phyloP scores from a whole-genome alignment of 495 filamentous ascomycete genomes.

The Lophiotrema nucula region DNA sequence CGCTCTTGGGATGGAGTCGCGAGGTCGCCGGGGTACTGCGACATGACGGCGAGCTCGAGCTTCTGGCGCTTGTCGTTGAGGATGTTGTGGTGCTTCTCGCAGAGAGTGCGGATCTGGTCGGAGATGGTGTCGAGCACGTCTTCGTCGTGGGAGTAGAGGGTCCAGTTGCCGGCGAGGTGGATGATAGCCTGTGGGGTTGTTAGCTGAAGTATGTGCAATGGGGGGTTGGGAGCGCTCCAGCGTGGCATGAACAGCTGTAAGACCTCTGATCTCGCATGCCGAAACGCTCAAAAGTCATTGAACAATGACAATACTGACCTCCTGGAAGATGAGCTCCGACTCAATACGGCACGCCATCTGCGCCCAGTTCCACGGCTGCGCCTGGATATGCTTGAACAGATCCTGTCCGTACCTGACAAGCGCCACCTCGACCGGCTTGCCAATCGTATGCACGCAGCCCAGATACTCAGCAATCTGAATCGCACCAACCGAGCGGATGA shows the following conservation, averaged over 20 bases:
- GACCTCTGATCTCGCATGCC: too few relatives aligned
- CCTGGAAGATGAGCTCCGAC: constrained; percentile 48
- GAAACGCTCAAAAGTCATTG: too few relatives aligned
- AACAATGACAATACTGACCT: too few relatives aligned
- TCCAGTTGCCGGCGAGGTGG: constrained; percentile 49
- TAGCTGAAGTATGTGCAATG: too few relatives aligned
- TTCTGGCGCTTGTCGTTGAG: constrained; percentile 42
- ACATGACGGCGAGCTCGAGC: constrained; percentile 18
- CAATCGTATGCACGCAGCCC: constrained; percentile 41
- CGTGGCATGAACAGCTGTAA: too few relatives aligned
- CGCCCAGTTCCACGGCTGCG: constrained; percentile 45
- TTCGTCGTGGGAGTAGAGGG: constrained; percentile 11
- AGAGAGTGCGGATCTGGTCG: constrained; percentile 42
- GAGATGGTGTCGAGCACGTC: constrained; percentile 18
- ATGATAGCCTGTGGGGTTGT: too few relatives aligned
- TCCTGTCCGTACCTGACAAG: constrained; percentile 44
- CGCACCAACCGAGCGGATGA: constrained; percentile 39
- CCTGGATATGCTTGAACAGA: constrained; percentile 44
- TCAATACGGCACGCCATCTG: constrained; percentile 44
- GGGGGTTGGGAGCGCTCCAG: too few relatives aligned
- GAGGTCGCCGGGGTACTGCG: constrained; percentile 18
- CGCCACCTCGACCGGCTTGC: constrained; percentile 42
- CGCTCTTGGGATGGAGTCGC: neutral
- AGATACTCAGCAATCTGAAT: constrained; percentile 47
- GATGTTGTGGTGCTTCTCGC: constrained; percentile 34